Conservation (phyloP, 768 basidiomycete genomes). For the Lactifluus volemus region DNA sequence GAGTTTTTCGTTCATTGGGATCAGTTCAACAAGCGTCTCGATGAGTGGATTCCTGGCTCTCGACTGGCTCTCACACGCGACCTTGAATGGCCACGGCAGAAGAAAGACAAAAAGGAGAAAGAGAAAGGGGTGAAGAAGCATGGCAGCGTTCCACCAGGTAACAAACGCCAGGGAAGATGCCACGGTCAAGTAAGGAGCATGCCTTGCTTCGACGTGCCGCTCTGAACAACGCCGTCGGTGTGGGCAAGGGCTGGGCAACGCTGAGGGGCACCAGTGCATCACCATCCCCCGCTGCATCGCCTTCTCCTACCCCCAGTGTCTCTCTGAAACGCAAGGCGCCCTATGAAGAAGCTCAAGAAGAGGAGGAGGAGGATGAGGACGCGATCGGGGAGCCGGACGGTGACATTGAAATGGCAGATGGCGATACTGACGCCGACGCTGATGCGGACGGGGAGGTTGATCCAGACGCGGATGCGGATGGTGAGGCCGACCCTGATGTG, state of each 20-base stretch:
- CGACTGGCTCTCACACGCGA: slow-evolving; percentile 78
- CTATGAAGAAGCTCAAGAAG: slow-evolving; percentile 55
- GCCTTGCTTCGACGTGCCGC: slow-evolving; percentile 30
- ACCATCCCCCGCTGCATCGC: slow-evolving; percentile 35
- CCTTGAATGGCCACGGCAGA: slow-evolving; percentile 94
- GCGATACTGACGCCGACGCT: slow-evolving; percentile 54
- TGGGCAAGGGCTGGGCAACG: slow-evolving; percentile 21
- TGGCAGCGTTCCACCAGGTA: slow-evolving; percentile 13
- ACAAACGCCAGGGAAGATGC: slow-evolving; percentile 21
- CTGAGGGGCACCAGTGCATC: slow-evolving; percentile 23
- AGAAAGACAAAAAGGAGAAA: slow-evolving; percentile 47
- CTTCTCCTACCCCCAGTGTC: slow-evolving; percentile 45
- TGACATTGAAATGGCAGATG: slow-evolving; percentile 36
- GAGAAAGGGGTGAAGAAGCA: slow-evolving; percentile 55
- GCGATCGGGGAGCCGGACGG: slow-evolving; percentile 20
- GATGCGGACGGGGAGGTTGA: slow-evolving; percentile 40
- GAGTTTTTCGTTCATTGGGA: slow-evolving; percentile 99
- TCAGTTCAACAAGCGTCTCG: slow-evolving; percentile 96
- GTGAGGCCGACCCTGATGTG: slow-evolving; percentile 25
- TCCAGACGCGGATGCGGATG: slow-evolving; percentile 29
- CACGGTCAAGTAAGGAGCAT: slow-evolving; percentile 20
- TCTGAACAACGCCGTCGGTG: slow-evolving; percentile 27
- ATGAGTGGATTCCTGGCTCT: slow-evolving; percentile 92
- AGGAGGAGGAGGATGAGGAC: slow-evolving; percentile 44
- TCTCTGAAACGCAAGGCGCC: slow-evolving; percentile 61